phyloP scores from a whole-genome alignment of 176 grass and related monocot species.

The Miscanthus lutarioriparius region DNA sequence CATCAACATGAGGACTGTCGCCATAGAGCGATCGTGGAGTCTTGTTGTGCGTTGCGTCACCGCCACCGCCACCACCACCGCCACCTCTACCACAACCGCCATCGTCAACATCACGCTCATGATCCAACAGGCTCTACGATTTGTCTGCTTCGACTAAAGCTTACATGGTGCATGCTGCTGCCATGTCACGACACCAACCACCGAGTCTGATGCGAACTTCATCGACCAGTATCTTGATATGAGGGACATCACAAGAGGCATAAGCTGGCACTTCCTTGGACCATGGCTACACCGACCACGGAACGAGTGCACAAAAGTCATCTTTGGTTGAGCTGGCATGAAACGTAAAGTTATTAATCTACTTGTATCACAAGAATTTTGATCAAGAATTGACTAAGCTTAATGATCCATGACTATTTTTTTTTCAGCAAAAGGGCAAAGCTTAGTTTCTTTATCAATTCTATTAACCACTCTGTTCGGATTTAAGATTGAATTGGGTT shows the following conservation, averaged over 20 bases:
- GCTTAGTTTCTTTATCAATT: background rate
- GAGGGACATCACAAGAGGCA: constrained; percentile 17
- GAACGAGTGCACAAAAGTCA: constrained; percentile 28
- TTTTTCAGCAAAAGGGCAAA: constrained; percentile 20
- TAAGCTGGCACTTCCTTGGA: constrained; percentile 8
- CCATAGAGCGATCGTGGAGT: constrained; percentile 24
- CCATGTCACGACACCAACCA: constrained; percentile 22
- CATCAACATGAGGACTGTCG: constrained; percentile 35
- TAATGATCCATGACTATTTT: constrained; percentile 18
- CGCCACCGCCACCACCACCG: background rate
- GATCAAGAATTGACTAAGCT: constrained; percentile 22
- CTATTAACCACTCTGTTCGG: constrained; percentile 3
- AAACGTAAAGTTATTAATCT: constrained; percentile 50
- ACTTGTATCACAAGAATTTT: constrained; percentile 33
- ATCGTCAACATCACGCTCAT: constrained; percentile 22
- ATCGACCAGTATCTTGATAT: constrained; percentile 26
- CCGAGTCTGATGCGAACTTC: constrained; percentile 14
- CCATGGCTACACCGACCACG: constrained; percentile 37
- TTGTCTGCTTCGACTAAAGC: constrained; percentile 39
- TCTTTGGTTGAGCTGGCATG: constrained; percentile 45
- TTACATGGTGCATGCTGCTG: constrained; percentile 37
- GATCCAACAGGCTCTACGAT: constrained; percentile 23
- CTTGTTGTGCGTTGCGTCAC: background rate
- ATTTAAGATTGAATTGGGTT: constrained; percentile 13
- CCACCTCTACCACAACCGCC: background rate